Conservation (phyloP, 345 rosid genomes). For the Sisymbrium altissimum region DNA sequence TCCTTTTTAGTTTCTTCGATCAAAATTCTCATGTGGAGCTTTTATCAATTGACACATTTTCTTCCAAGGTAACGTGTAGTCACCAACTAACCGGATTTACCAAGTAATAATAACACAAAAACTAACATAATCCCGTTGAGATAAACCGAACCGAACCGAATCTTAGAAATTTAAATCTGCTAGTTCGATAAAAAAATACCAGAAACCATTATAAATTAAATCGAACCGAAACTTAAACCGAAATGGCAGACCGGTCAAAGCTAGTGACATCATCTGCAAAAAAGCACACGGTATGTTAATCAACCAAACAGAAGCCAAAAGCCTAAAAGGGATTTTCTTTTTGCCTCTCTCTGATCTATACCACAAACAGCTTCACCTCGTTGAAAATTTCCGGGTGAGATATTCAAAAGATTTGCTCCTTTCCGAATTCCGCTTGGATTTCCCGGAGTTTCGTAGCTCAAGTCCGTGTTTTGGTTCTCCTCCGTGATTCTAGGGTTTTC, state of each 20-base stretch:
- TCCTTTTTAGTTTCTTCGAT: no score
- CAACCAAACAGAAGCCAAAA: not conserved
- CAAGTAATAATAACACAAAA: no score
- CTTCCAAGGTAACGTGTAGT: no score
- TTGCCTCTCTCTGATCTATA: constrained; percentile 1
- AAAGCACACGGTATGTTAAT: not conserved
- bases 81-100: no score
- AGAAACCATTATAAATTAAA: no score
- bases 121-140: no score
- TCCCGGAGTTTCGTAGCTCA: not conserved
- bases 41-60: no score
- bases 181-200: no score
- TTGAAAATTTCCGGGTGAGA: not conserved
- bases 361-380: constrained; percentile 23
- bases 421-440: constrained; percentile 11
- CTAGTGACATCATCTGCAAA: constrained; percentile 16
- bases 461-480: constrained; percentile 1
- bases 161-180: no score
- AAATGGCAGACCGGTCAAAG: constrained; percentile 3
- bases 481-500: constrained; percentile 29
- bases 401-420: not conserved
- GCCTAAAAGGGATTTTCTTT: not conserved
- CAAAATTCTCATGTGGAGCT: no score
- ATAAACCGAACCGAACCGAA: no score
- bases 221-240: not conserved